Conservation (phyloP, 2,329 filamentous ascomycete species). For the Penicillium sp. region DNA sequence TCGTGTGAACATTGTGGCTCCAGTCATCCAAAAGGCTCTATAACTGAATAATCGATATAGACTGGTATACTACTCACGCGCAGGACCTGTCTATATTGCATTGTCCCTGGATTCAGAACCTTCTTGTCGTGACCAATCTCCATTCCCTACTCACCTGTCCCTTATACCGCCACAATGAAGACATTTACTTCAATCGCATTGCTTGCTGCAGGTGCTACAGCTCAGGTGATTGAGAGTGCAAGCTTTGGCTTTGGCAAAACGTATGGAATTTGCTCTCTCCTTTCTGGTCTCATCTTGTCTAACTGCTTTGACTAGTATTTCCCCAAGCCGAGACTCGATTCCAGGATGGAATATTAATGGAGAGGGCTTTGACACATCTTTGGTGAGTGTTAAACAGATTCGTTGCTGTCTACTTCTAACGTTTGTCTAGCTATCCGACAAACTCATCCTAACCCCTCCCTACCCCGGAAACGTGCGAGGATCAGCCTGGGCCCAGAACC, state of each 20-base stretch:
- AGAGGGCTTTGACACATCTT: constrained; percentile 56
- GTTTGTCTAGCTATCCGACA: constrained; percentile 69
- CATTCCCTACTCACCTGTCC: neutral
- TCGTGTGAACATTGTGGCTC: constrained; percentile 15
- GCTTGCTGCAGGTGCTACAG: constrained; percentile 54
- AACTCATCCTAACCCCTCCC: constrained; percentile 85
- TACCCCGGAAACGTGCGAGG: constrained; percentile 82
- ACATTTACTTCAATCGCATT: constrained; percentile 43
- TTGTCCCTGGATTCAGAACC: constrained; percentile 1
- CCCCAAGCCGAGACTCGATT: constrained; percentile 51
- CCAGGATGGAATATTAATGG: constrained; percentile 58
- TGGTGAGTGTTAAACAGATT: constrained; percentile 37
- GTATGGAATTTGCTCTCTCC: constrained; percentile 41
- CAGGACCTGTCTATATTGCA: constrained; percentile 1
- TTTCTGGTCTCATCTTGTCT: neutral
- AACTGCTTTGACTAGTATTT: constrained; percentile 55
- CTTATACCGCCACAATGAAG: constrained; percentile 38
- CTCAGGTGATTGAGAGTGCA: constrained; percentile 69
- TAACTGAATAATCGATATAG: constrained; percentile 6
- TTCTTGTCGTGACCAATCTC: neutral
- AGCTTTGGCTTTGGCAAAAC: constrained; percentile 73
- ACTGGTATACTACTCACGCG: neutral
- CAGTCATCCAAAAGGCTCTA: constrained; percentile 6
- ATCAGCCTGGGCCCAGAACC: constrained; percentile 73
- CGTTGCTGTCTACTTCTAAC: constrained; percentile 12